Percentiles rank a stretch among this genome's conserved stretches.
Conservation (phyloP, 2,329 filamentous ascomycete genomes). For the Monilinia polystroma region DNA sequence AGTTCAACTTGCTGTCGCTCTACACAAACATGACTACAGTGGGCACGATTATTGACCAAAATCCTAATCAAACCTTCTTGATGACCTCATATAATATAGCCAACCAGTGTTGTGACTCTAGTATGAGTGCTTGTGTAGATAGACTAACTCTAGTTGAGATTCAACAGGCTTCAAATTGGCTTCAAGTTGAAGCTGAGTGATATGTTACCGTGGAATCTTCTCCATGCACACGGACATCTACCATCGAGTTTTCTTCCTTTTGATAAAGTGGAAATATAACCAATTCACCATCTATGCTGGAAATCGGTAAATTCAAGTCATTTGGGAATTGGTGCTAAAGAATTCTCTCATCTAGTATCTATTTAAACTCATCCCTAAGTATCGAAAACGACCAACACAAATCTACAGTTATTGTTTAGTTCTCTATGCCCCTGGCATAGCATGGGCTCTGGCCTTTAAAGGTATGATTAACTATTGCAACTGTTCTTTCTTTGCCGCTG, state of each 20-base stretch:
- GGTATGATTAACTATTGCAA: not conserved
- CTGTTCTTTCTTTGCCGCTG: not conserved
- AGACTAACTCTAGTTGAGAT: too few species aligned
- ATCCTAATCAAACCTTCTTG: too few species aligned
- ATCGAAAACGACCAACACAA: not conserved
- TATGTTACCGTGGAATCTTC: not conserved
- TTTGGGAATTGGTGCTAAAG: not conserved
- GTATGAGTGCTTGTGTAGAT: not conserved
- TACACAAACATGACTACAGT: not conserved
- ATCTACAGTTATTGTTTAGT: not conserved
- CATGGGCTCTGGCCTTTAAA: not conserved
- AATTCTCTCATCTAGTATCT: conserved; percentile 5
- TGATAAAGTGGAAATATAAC: not conserved
- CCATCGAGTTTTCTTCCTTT: not conserved
- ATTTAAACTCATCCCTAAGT: not conserved
- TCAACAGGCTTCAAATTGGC: not conserved
- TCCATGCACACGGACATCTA: not conserved
- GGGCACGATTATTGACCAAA: not conserved
- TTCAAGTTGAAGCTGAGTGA: not conserved
- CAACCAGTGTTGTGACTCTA: not conserved
- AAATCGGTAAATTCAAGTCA: not conserved
- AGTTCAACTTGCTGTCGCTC: not conserved
- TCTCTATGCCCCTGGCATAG: not conserved
- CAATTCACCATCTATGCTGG: not conserved
- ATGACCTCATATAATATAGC: not conserved